phyloP scores from a whole-genome alignment of 2,329 filamentous ascomycete genomes.

The Dendryphion nanum region DNA sequence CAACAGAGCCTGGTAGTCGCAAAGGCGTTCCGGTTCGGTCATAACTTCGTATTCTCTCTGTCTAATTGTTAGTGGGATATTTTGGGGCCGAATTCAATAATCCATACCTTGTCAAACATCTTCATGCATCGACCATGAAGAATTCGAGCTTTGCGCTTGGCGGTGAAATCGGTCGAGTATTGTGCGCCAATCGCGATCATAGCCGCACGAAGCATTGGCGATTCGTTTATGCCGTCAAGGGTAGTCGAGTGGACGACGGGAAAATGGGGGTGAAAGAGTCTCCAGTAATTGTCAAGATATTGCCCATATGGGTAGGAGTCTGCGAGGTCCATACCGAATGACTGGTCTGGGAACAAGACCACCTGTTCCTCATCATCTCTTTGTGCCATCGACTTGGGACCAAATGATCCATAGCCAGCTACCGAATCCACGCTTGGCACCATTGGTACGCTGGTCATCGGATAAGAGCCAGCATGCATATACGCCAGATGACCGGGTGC shows the following conservation, averaged over 20 bases:
- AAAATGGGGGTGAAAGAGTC: conserved; percentile 44
- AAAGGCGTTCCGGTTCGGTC: conserved; percentile 30
- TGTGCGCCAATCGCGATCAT: conserved; percentile 46
- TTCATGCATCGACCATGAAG: conserved; percentile 45
- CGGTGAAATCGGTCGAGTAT: conserved; percentile 33
- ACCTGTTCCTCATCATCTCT: conserved; percentile 36
- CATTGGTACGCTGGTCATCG: conserved; percentile 11
- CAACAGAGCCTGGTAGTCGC: conserved; percentile 45
- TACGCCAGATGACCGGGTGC: conserved; percentile 22
- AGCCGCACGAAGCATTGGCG: conserved; percentile 46
- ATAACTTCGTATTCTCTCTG: conserved; percentile 27
- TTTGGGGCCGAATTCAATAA: not conserved
- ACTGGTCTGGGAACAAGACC: conserved; percentile 35
- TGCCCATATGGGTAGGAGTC: conserved; percentile 35
- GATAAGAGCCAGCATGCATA: conserved; percentile 21
- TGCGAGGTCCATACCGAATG: conserved; percentile 35
- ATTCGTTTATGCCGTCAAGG: conserved; percentile 29
- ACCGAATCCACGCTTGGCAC: conserved; percentile 12
- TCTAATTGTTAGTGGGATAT: conserved; percentile 12
- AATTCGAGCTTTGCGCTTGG: conserved; percentile 35
- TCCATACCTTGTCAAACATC: conserved; percentile 36
- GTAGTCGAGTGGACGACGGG: conserved; percentile 45
- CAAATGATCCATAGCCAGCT: conserved; percentile 24
- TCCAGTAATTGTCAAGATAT: conserved; percentile 48
- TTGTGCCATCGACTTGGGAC: conserved; percentile 32